phyloP scores from a whole-genome alignment of 139 green algal species.

The Helicosporidium sp. region DNA sequence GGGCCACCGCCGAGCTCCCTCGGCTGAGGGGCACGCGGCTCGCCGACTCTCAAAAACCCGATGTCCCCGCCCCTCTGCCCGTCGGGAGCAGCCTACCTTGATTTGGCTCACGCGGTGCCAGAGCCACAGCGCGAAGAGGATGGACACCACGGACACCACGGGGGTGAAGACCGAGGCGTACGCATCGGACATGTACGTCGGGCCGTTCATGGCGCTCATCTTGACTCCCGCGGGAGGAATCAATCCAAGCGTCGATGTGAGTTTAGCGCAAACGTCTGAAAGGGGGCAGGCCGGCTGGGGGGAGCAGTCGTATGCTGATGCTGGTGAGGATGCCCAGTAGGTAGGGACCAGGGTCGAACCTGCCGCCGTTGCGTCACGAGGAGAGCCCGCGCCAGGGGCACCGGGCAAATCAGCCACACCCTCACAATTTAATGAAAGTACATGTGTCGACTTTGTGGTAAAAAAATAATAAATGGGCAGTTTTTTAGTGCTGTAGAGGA shows the following conservation, averaged over 20 bases:
- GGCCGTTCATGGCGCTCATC: neutral
- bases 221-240: neutral
- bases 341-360: neutral
- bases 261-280: neutral
- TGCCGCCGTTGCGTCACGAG: neutral
- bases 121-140: constrained; percentile 45
- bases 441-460: no score
- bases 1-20: no score
- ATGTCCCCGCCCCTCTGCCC: no score
- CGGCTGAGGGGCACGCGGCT: no score
- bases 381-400: no score
- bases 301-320: neutral
- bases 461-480: no score
- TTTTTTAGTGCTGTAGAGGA: no score
- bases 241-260: neutral
- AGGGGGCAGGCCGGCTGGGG: neutral
- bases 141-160: constrained; percentile 21
- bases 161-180: constrained; percentile 23
- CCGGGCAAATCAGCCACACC: no score
- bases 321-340: neutral
- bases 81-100: no score
- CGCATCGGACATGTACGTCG: neutral
- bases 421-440: no score
- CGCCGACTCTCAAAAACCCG: no score
- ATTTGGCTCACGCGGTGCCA: constrained; percentile 45